phyloP scores from a whole-genome alignment of 2,329 filamentous ascomycete species.

The Nemania diffusa region DNA sequence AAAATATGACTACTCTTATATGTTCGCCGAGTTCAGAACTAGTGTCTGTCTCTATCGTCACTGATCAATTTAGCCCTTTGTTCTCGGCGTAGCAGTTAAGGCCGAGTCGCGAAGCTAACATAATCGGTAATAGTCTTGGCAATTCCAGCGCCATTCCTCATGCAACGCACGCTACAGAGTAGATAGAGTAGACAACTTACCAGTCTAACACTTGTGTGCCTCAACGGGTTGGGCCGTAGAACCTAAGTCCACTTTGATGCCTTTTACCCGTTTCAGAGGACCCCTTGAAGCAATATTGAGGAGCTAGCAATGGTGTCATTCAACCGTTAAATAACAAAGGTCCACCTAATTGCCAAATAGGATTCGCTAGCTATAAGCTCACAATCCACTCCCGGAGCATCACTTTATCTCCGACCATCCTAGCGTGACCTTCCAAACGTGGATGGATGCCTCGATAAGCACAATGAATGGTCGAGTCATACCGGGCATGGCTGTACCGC shows the following conservation, averaged over 20 bases:
- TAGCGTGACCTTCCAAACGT: slow-evolving; percentile 11
- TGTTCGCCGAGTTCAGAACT: neutral
- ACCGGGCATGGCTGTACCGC: neutral
- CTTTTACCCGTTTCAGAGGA: neutral
- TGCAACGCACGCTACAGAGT: neutral
- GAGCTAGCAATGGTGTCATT: neutral
- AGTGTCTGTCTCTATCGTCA: neutral
- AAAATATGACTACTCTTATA: neutral
- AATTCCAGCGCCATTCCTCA: slow-evolving; percentile 2
- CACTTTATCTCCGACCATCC: slow-evolving; percentile 23
- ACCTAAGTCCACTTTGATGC: slow-evolving; percentile 6
- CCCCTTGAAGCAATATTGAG: too few relatives aligned
- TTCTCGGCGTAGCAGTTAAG: slow-evolving; percentile 18
- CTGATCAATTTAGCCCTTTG: slow-evolving; percentile 1
- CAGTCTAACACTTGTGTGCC: too few relatives aligned
- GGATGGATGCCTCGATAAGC: slow-evolving; percentile 3
- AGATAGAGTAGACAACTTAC: neutral
- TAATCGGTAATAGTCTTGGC: slow-evolving; percentile 9
- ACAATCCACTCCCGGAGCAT: slow-evolving; percentile 10
- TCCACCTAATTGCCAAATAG: neutral
- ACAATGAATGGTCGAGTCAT: slow-evolving; percentile 10
- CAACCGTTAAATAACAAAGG: neutral
- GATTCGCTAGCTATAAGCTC: neutral
- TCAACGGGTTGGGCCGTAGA: slow-evolving; percentile 9
- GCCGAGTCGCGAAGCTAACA: slow-evolving; percentile 33